Base-by-base conservation (phyloP, 805 yeast species). In the Starmera caribaea region DNA sequence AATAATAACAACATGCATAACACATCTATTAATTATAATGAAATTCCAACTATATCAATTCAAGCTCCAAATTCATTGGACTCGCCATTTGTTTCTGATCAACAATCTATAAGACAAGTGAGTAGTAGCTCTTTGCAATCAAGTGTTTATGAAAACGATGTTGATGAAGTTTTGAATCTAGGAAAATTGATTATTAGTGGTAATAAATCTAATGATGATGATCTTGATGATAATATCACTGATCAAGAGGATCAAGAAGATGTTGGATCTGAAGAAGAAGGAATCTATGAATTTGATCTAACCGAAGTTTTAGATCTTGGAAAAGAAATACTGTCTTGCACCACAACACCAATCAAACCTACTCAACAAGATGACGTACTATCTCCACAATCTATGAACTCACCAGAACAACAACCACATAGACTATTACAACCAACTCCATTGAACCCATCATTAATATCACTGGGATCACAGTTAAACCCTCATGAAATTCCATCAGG, bases 51-150 rank as follows among this genome's bases (percentile, higher is more conserved):
- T 15, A 12, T 21, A 13, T 36, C 30, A 13, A 2, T 34, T 28
- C 15, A 27, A 5, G 31, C 17, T 15, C 41, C 40, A 8, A 34
- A 34, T n/a, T 26, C 16, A 16, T 40, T 40, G 27, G 38, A 37
- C 11, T 32, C 39, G 24, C 30, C 31, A 32, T 34, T 24, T 26
- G 16, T 16, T 8, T 17, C 32, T 14, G 32, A 12, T 10, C 34
- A 28, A 13, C 17, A 13, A 32, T 31, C 17, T 5, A n/a, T 32
- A n/a, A 12, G 12, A 9, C 26, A 21, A 21, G 6, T 5, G 6
- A 21, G 26, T 21, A 21, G 2, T 21, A 21, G 26, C 26, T 21
- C 26, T 21, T 21, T 21, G 8, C 26, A 21, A 21, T 21, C 26
- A 21, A 5, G 4, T 21, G 26, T 21, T 9, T 21, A 21, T 21